phyloP scores from a whole-genome alignment of 805 yeast genomes.

The Candida taoyuanica region DNA sequence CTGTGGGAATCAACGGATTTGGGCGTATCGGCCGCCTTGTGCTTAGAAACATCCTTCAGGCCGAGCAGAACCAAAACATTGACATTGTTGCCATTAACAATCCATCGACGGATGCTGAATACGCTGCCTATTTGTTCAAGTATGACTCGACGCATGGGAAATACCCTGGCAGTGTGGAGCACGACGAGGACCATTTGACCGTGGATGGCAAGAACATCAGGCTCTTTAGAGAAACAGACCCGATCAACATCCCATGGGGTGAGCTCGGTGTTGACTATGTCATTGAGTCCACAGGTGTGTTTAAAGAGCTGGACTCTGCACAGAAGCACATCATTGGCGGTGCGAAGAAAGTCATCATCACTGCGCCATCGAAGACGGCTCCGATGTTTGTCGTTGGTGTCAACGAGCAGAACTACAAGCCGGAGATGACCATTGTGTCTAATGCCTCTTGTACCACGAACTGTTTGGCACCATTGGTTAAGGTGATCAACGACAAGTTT shows the following conservation, averaged over 20 bases:
- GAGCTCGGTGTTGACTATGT: conserved; percentile 56
- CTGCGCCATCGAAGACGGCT: conserved; percentile 68
- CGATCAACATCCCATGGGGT: conserved; percentile 67
- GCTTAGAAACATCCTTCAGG: conserved; percentile 42
- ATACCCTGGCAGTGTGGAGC: conserved; percentile 53
- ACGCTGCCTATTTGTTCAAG: conserved; percentile 72
- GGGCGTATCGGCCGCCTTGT: conserved; percentile 93
- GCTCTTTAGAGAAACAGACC: conserved; percentile 64
- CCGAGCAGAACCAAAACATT: conserved; percentile 37
- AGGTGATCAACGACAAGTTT: conserved; percentile 59
- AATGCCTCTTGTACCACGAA: conserved; percentile 74
- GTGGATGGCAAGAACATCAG: conserved; percentile 47
- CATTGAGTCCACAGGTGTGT: conserved; percentile 69
- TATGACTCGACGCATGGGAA: conserved; percentile 70
- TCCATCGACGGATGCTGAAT: conserved; percentile 64
- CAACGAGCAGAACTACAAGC: conserved; percentile 54
- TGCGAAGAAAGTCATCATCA: conserved; percentile 69
- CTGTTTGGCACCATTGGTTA: conserved; percentile 72
- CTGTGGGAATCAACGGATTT: conserved; percentile 83
- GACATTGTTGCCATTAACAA: conserved; percentile 65
- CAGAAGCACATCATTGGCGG: conserved; percentile 69
- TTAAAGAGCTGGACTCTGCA: conserved; percentile 60
- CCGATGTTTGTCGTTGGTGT: conserved; percentile 75
- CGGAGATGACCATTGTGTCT: conserved; percentile 55
- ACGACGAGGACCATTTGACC: conserved; percentile 47